These are phyloP conservation scores for Botrytis galanthina DNA, from an alignment of 2,329 filamentous ascomycete species.

Conservation along the genomic window DNA sequence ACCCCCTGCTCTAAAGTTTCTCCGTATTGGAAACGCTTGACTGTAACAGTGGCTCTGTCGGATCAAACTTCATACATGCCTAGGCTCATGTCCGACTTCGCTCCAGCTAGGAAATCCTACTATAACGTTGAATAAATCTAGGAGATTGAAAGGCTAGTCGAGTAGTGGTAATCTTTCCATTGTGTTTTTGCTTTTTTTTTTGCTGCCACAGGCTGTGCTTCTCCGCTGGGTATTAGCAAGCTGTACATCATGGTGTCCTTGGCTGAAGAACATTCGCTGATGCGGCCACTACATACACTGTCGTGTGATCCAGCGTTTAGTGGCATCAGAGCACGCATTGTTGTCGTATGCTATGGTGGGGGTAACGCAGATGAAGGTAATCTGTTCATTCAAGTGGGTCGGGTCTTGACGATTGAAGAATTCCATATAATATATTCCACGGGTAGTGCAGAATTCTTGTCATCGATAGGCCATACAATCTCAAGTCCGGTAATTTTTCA, in stretches of 20 bases:
- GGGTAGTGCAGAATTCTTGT: background rate
- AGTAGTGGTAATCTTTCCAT: background rate
- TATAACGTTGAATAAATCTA: too few relatives aligned
- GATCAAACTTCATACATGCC: background rate
- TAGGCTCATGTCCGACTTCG: too few relatives aligned
- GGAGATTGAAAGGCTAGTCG: background rate
- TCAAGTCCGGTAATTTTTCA: background rate
- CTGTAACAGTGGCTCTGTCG: background rate
- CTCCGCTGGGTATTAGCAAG: background rate
- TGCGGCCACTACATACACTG: background rate
- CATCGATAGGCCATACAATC: background rate
- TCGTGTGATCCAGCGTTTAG: background rate
- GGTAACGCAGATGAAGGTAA: background rate
- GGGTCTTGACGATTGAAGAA: background rate
- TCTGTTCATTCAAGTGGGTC: background rate
- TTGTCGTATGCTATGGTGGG: background rate
- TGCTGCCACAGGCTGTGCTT: background rate
- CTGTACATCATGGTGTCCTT: background rate
- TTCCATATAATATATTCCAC: background rate
- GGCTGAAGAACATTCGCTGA: background rate
- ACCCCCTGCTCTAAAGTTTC: background rate
- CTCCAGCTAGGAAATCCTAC: background rate
- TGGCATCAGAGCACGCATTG: background rate
- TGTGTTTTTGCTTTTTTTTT: background rate
- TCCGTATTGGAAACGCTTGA: background rate